A percentile compares a stretch with the other conserved stretches of the same genome.
Evolutionary conservation across 345 rosid species (phyloP).

Genomic region (Boechera stricta): DNA sequence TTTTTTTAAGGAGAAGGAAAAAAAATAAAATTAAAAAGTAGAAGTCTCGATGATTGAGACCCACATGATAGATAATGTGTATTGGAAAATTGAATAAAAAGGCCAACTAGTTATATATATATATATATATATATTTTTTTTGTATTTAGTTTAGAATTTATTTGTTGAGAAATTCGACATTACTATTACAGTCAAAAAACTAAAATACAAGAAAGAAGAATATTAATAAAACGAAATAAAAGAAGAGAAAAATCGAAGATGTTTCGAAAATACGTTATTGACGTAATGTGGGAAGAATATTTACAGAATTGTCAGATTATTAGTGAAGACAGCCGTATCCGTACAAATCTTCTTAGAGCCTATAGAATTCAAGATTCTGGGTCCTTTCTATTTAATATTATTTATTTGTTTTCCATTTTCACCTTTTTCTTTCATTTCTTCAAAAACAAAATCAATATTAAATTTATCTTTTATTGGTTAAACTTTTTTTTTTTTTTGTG

Average conservation of each 20-base stretch:
- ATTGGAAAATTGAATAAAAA: conserved; percentile 9
- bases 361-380: conserved; percentile 17
- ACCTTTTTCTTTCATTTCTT: not conserved
- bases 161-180: conserved; percentile 30
- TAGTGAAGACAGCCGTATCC: conserved; percentile 37
- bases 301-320: conserved; percentile 27
- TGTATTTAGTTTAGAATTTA: not conserved
- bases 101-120: conserved; percentile 14
- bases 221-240: not conserved
- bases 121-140: too few relatives aligned
- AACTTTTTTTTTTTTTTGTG: not conserved
- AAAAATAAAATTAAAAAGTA: conserved; percentile 20
- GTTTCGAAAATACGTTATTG: conserved; percentile 25
- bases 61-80: conserved; percentile 45
- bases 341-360: conserved; percentile 36
- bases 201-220: conserved; percentile 31
- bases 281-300: conserved; percentile 40
- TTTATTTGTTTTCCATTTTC: not conserved
- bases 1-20: not conserved
- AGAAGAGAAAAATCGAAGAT: not conserved
- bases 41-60: conserved; percentile 49
- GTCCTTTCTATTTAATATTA: not conserved
- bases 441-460: too few relatives aligned
- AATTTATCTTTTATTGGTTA: not conserved
- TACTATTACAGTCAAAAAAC: conserved; percentile 43